A percentile compares a stretch with the other conserved stretches of the same genome.
Evolutionary conservation across 441 rosid species (phyloP).

Genomic region (Populus hybrid): DNA sequence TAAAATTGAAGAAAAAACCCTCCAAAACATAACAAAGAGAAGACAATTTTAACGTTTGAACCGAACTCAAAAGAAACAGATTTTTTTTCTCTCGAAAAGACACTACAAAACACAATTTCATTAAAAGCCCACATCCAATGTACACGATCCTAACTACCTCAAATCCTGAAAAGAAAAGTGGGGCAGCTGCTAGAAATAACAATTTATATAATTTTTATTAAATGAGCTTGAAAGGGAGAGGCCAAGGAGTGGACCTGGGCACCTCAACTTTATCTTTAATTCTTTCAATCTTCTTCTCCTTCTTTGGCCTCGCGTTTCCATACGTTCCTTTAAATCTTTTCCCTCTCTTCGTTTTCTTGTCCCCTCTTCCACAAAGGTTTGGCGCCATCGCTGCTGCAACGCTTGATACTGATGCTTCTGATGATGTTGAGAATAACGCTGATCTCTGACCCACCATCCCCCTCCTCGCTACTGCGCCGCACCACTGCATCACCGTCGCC

Average conservation of each 20-base stretch:
- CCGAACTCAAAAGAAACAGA: not conserved
- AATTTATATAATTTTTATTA: not conserved
- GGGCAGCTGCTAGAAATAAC: not conserved
- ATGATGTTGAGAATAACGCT: constrained; percentile 12
- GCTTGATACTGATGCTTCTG: not conserved
- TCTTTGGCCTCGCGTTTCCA: no score
- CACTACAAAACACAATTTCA: not conserved
- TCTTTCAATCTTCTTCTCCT: no score
- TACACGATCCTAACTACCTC: not conserved
- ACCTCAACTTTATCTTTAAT: no score
- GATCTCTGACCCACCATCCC: constrained; percentile 30
- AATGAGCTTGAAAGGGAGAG: no score
- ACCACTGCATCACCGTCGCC: constrained; percentile 72
- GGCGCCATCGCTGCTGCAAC: not conserved
- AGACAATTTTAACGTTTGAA: not conserved
- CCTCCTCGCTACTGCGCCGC: constrained; percentile 64
- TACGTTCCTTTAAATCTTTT: no score
- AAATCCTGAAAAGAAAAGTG: not conserved
- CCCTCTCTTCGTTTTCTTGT: no score
- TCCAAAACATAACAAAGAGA: not conserved
- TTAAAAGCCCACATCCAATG: not conserved
- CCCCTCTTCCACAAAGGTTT: no score
- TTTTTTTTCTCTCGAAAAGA: no score
- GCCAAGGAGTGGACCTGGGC: no score
- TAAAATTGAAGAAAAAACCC: not conserved